A percentile compares a stretch with the other conserved stretches of the same genome.
Evolutionary conservation across 129 eudicot genomes (phyloP).

Genomic region (Solidago caesia): DNA sequence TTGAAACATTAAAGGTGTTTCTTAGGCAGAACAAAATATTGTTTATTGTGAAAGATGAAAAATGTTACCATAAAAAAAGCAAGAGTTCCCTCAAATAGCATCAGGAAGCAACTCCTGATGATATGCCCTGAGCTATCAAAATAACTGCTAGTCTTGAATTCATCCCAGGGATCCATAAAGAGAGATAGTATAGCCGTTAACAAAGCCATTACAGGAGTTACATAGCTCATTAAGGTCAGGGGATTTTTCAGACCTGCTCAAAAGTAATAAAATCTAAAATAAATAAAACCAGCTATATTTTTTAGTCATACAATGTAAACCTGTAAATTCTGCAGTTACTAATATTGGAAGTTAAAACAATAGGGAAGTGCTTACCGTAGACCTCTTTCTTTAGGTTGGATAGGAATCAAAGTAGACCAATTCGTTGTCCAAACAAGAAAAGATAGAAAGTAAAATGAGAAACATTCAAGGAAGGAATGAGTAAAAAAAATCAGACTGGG

Average conservation of each 20-base stretch:
- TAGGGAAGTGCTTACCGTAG: slow-evolving; percentile 68
- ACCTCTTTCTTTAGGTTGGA: slow-evolving; percentile 64
- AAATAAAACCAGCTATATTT: not conserved
- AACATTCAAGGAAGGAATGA: not conserved
- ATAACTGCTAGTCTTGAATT: slow-evolving; percentile 62
- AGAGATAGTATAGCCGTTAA: slow-evolving; percentile 75
- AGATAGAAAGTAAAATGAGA: slow-evolving; percentile 26
- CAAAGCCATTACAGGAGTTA: slow-evolving; percentile 94
- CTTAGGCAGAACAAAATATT: not conserved
- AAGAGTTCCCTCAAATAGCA: slow-evolving; percentile 93
- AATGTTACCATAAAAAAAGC: slow-evolving; percentile 87
- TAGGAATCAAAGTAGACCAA: slow-evolving; percentile 37
- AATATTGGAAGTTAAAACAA: slow-evolving; percentile 4
- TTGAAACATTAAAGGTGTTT: not conserved
- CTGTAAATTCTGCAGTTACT: not conserved
- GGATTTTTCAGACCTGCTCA: slow-evolving; percentile 89
- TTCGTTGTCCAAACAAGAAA: slow-evolving; percentile 33
- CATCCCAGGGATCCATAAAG: slow-evolving; percentile 78
- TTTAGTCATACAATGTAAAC: not conserved
- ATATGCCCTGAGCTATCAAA: slow-evolving; percentile 77
- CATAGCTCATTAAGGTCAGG: slow-evolving; percentile 91
- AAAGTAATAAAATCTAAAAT: slow-evolving; percentile 1
- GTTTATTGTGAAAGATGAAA: not conserved
- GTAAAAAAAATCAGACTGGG: not conserved
- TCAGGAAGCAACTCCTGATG: slow-evolving; percentile 61